Evolutionary conservation across 2,329 filamentous ascomycete species (phyloP).

Genomic region (Trichophyton equinum): DNA sequence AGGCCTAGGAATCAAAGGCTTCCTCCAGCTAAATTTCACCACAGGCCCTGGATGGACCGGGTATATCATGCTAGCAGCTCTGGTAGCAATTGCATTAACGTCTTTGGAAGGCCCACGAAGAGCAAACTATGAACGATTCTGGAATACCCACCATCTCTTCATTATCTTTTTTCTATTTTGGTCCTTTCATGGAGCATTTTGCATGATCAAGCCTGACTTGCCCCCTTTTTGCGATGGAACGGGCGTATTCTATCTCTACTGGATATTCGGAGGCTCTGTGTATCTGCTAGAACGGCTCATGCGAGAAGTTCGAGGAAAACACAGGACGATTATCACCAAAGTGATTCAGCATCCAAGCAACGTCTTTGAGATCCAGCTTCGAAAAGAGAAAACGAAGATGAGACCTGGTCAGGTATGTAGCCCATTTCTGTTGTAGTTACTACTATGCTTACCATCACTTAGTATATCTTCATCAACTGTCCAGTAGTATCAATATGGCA

Average conservation of each 20-base stretch:
- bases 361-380: slow-evolving; percentile 83
- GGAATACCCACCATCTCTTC: slow-evolving; percentile 83
- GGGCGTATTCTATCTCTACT: slow-evolving; percentile 82
- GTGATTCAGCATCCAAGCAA: slow-evolving; percentile 82
- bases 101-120: slow-evolving; percentile 65
- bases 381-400: slow-evolving; percentile 76
- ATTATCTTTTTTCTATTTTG: slow-evolving; percentile 82
- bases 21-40: slow-evolving; percentile 61
- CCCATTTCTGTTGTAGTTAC: neutral
- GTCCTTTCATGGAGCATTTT: slow-evolving; percentile 80
- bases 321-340: slow-evolving; percentile 79
- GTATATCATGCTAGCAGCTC: slow-evolving; percentile 66
- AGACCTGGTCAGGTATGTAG: slow-evolving; percentile 51
- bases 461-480: slow-evolving; percentile 81
- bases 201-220: slow-evolving; percentile 78
- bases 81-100: slow-evolving; percentile 68
- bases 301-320: slow-evolving; percentile 63
- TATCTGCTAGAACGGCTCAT: slow-evolving; percentile 70
- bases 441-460: slow-evolving; percentile 9
- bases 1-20: slow-evolving; percentile 65
- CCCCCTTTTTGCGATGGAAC: slow-evolving; percentile 57
- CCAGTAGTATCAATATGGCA: slow-evolving; percentile 79
- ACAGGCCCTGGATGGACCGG: slow-evolving; percentile 77
- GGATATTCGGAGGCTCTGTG: slow-evolving; percentile 70
- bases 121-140: slow-evolving; percentile 79